phyloP scores from a whole-genome alignment of 2,329 filamentous ascomycete species.

The Leptoxyphium fumago region DNA sequence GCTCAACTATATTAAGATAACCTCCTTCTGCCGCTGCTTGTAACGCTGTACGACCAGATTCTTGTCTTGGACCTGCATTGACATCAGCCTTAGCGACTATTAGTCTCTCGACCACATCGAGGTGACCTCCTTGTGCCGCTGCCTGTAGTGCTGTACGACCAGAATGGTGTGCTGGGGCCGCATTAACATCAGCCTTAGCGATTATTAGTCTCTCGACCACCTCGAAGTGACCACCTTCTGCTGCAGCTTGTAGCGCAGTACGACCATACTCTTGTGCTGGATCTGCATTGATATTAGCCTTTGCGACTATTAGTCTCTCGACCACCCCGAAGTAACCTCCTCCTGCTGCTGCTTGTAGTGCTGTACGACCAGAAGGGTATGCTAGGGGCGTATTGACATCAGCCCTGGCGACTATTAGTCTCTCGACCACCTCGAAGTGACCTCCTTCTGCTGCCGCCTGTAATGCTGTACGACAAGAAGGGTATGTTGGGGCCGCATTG shows the following conservation, averaged over 20 bases:
- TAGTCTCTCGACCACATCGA: conserved; percentile 6
- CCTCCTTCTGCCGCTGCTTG: conserved; percentile 11
- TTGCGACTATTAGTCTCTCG: conserved; percentile 5
- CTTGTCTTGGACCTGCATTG: conserved; percentile 7
- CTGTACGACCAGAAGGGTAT: conserved; percentile 7
- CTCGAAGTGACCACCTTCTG: conserved; percentile 6
- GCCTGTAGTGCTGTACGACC: conserved; percentile 11
- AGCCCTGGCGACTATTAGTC: conserved; percentile 6
- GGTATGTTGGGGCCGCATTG: too few relatives aligned
- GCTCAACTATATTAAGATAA: conserved; percentile 4
- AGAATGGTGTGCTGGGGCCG: background rate
- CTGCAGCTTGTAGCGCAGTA: conserved; percentile 10
- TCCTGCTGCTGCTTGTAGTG: conserved; percentile 10
- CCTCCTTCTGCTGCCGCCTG: conserved; percentile 11
- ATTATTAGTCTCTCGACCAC: conserved; percentile 7
- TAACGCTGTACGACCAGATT: conserved; percentile 11
- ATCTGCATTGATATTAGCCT: conserved; percentile 3
- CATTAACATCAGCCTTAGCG: conserved; percentile 4
- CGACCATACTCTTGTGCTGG: conserved; percentile 10
- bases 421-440: conserved; percentile 4
- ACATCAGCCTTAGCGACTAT: conserved; percentile 2
- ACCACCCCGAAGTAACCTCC: conserved; percentile 6
- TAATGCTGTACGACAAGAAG: conserved; percentile 9
- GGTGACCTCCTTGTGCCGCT: conserved; percentile 8
- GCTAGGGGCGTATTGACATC: background rate